Percentiles rank a stretch among this genome's conserved stretches.
These are phyloP conservation scores for Phialemonium atrogriseum DNA, from an alignment of 2,329 filamentous ascomycete species.

Conservation along the genomic window DNA sequence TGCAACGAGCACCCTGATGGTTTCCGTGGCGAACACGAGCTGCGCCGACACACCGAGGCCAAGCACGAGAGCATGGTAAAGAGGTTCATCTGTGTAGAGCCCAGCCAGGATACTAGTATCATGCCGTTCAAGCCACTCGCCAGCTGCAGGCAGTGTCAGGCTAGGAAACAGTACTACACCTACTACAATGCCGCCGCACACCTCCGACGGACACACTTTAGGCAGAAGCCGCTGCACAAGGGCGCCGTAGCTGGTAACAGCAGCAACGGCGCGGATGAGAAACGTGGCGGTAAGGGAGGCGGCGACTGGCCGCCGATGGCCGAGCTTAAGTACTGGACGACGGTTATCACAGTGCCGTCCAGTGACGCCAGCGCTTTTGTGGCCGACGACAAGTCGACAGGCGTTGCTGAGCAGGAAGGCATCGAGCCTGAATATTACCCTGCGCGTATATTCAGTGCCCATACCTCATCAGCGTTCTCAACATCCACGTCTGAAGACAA, in stretches of 20 bases:
- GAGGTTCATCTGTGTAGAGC: constrained; percentile 52
- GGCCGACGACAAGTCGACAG: constrained; percentile 23
- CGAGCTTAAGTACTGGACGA: constrained; percentile 53
- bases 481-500: constrained; percentile 9
- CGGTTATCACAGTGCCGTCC: constrained; percentile 37
- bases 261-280: constrained; percentile 28
- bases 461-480: too few relatives aligned
- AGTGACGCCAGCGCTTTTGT: constrained; percentile 28
- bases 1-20: constrained; percentile 69
- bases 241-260: constrained; percentile 9
- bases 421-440: too few relatives aligned
- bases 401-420: constrained; percentile 15
- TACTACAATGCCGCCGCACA: constrained; percentile 96
- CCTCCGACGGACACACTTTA: constrained; percentile 81
- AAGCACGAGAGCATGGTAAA: constrained; percentile 53
- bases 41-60: constrained; percentile 55
- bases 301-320: constrained; percentile 48
- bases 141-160: constrained; percentile 76
- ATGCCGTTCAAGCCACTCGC: constrained; percentile 53
- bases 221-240: constrained; percentile 45
- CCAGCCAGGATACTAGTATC: too few relatives aligned
- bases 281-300: constrained; percentile 45
- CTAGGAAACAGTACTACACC: constrained; percentile 72
- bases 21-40: constrained; percentile 81
- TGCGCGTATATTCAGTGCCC: too few relatives aligned